Percentiles rank a stretch among this genome's conserved stretches.
Evolutionary conservation across 2,329 filamentous ascomycete genomes (phyloP).

Genomic region (Chaetomium sp.): DNA sequence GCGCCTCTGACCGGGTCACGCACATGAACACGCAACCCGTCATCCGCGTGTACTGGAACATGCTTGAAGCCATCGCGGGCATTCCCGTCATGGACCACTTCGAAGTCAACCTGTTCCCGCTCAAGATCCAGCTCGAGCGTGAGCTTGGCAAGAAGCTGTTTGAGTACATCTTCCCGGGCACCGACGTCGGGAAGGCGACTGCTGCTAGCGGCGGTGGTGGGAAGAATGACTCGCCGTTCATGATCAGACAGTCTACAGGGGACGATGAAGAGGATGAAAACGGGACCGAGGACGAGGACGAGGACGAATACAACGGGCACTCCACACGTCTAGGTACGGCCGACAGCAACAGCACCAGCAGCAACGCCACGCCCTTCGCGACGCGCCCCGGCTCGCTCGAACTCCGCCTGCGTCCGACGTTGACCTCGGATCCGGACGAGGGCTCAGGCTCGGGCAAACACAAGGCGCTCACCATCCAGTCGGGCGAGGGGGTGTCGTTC

Average conservation of each 20-base stretch:
- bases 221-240: slow-evolving; percentile 57
- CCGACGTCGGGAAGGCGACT: slow-evolving; percentile 47
- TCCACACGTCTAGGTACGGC: slow-evolving; percentile 29
- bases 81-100: slow-evolving; percentile 97
- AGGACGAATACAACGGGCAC: slow-evolving; percentile 39
- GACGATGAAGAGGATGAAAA: slow-evolving; percentile 45
- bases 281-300: slow-evolving; percentile 38
- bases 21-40: slow-evolving; percentile 65
- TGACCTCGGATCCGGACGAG: slow-evolving; percentile 50
- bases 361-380: slow-evolving; percentile 39
- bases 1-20: slow-evolving; percentile 31
- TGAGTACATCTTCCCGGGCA: slow-evolving; percentile 93
- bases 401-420: slow-evolving; percentile 73
- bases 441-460: slow-evolving; percentile 30
- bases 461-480: slow-evolving; percentile 45
- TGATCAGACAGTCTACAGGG: slow-evolving; percentile 39
- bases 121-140: slow-evolving; percentile 88
- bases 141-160: slow-evolving; percentile 91
- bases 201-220: slow-evolving; percentile 18
- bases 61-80: slow-evolving; percentile 95
- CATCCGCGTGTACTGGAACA: slow-evolving; percentile 93
- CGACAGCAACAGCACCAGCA: slow-evolving; percentile 46
- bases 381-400: slow-evolving; percentile 70
- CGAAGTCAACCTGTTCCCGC: slow-evolving; percentile 85
- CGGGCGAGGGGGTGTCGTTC: slow-evolving; percentile 44